Evolutionary conservation across 2,329 filamentous ascomycete genomes (phyloP).

Genomic region (Shiraia bambusicola): DNA sequence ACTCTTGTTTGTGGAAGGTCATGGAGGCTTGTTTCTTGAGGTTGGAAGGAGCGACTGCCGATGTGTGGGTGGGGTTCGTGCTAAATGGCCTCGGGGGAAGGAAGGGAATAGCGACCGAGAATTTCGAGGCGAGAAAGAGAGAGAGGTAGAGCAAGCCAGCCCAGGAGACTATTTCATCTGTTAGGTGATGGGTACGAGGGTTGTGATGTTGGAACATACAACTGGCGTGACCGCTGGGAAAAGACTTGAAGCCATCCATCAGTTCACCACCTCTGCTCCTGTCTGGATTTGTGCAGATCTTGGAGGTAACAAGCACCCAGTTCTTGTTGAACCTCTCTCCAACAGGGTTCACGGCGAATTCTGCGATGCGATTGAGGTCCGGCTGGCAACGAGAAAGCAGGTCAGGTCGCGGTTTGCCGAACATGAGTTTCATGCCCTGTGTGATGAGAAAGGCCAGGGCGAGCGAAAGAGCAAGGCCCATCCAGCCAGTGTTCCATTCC

Average conservation of each 20-base stretch:
- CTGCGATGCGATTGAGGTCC: conserved; percentile 63
- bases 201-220: conserved; percentile 46
- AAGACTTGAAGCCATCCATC: conserved; percentile 82
- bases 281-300: conserved; percentile 72
- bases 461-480: conserved; percentile 75
- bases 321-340: conserved; percentile 53
- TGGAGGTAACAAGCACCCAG: conserved; percentile 70
- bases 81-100: conserved; percentile 55
- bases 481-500: conserved; percentile 85
- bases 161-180: conserved; percentile 58
- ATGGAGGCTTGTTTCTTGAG: conserved; percentile 25
- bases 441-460: conserved; percentile 77
- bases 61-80: conserved; percentile 53
- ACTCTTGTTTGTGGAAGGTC: conserved; percentile 29
- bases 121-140: conserved; percentile 83
- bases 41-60: conserved; percentile 45
- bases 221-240: conserved; percentile 75
- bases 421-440: conserved; percentile 76
- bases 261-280: conserved; percentile 50
- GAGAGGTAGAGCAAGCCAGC: conserved; percentile 82
- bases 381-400: conserved; percentile 72
- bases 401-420: conserved; percentile 66
- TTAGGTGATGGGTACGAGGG: background rate
- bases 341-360: conserved; percentile 59
- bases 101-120: conserved; percentile 72